Evolutionary conservation across 768 basidiomycete genomes (phyloP).

Genomic region (Suillus lakei): DNA sequence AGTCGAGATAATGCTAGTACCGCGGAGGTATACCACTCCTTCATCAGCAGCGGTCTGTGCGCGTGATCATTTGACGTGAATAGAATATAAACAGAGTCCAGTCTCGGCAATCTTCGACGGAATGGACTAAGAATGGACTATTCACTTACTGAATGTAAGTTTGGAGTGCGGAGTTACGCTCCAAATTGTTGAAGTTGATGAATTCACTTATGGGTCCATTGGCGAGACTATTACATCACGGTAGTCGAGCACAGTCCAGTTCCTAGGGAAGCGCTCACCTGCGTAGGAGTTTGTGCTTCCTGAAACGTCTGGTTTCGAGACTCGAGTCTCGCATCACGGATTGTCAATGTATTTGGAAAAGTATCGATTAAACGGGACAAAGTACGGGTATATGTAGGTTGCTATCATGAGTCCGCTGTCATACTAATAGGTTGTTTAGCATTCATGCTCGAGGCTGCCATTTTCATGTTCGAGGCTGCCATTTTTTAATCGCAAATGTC

Average conservation of each 20-base stretch:
- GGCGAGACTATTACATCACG: too few relatives aligned
- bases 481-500: constrained; percentile 53
- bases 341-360: not conserved
- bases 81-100: not conserved
- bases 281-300: too few relatives aligned
- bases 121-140: not conserved
- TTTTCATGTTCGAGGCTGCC: not conserved
- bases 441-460: not conserved
- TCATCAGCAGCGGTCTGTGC: not conserved
- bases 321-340: not conserved
- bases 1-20: not conserved
- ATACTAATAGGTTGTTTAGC: not conserved
- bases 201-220: too few relatives aligned
- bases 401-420: not conserved
- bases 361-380: not conserved
- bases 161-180: not conserved
- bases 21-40: not conserved
- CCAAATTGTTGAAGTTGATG: not conserved
- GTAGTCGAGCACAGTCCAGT: too few relatives aligned
- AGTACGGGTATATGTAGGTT: not conserved
- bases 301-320: too few relatives aligned
- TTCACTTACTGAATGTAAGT: not conserved
- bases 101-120: not conserved
- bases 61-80: not conserved
- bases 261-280: too few relatives aligned